Evolutionary conservation across 1,139 yeast genomes (phyloP), one percentile per base, ranked within the genome.

Genomic region (Candida labiduridarum): DNA sequence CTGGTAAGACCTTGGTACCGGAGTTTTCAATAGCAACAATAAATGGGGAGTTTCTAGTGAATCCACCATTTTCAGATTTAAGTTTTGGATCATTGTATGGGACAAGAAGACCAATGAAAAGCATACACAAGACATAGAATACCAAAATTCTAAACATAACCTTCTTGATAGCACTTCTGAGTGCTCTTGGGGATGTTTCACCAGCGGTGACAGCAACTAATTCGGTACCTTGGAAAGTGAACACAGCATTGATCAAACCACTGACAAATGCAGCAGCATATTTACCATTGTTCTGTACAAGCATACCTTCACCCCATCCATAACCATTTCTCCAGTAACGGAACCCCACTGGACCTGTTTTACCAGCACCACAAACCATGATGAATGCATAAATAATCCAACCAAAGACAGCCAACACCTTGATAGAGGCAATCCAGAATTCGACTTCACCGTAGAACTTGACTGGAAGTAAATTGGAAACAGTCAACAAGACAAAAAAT

Each of bases 251-350:
- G 54, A 86, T 80, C 59, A 86, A 66, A 53, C 83, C 72, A 56
- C 84, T 74, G 65, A 74, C 79, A 61, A 85, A 85, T 58, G 84
- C 74, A 48, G 76, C 87, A 29, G 84, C 78, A 60, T 78, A 74
- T 38, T 71, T 67, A 27, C 46, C 46, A 56, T 77, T 69, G 34
- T 59, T 51, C 27, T 72, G 69, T 15, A 76, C 71, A 41, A 66
- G 60, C 50, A 76, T 70, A 44, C 89, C 90, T 8, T 85, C 78
- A 55, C 89, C 91, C 84, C 80, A 89, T 1, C 97, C 85, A 48
- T 97, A 97, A 3, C 97, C 97, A 63, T 91, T 73, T 68, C 92
- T 83, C 97, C 97, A 92, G 72, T 91, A 90, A 66, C 91, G 78
- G 76, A 87, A 87, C 7, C 94, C 96, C 44, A 88, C 80, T 14